phyloP scores from a whole-genome alignment of 306 rosid species.

The Purshia tridentata region DNA sequence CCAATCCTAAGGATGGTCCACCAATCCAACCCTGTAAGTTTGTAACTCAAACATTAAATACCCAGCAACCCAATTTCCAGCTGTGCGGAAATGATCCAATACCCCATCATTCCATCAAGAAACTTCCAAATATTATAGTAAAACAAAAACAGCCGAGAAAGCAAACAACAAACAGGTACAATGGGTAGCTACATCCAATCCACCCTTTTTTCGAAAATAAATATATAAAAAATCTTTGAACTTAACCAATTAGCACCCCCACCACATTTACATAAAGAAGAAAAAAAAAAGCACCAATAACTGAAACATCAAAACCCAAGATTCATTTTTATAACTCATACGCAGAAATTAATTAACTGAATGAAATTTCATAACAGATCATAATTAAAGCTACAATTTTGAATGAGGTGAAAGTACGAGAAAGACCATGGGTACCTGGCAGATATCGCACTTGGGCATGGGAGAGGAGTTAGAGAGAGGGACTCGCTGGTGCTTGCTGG shows the following conservation, averaged over 20 bases:
- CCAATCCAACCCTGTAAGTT: too few relatives aligned
- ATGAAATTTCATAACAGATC: neutral
- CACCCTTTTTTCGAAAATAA: neutral
- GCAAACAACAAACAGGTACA: neutral
- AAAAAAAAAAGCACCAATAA: neutral
- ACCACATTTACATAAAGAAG: neutral
- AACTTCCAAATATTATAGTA: neutral
- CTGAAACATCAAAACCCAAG: neutral
- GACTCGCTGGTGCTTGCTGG: slow-evolving; percentile 73
- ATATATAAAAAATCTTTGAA: neutral
- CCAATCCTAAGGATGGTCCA: neutral
- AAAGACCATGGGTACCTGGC: neutral
- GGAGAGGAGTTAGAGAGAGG: slow-evolving; percentile 61
- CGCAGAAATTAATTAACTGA: neutral
- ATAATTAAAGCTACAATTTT: neutral
- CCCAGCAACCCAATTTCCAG: neutral
- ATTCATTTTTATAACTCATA: neutral
- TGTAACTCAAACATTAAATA: neutral
- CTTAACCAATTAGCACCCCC: neutral
- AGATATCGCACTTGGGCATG: slow-evolving; percentile 55
- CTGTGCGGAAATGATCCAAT: neutral
- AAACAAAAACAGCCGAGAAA: neutral
- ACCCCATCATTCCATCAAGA: neutral
- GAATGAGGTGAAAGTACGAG: neutral
- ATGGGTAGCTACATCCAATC: neutral